Evolutionary conservation across 164 flowering plant genomes (phyloP).

Genomic region (Hamamelis virginiana): DNA sequence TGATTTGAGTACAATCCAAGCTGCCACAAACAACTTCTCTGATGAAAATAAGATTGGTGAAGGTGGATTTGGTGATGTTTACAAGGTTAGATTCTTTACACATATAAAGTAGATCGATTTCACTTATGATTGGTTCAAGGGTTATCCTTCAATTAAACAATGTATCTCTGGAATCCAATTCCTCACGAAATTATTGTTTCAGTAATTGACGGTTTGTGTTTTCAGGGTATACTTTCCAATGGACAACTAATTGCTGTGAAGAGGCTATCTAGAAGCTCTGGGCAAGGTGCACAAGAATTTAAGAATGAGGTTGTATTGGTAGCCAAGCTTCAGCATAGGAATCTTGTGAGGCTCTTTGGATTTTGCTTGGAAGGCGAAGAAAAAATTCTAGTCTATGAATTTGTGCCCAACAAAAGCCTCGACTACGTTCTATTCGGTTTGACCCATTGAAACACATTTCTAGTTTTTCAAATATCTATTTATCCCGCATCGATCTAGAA

Average conservation of each 20-base stretch:
- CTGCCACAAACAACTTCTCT: constrained; percentile 40
- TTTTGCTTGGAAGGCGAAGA: not conserved
- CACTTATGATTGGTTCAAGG: too few relatives aligned
- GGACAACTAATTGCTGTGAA: not conserved
- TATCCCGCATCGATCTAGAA: too few relatives aligned
- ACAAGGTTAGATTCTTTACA: constrained; percentile 28
- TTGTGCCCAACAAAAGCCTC: not conserved
- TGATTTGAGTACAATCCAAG: constrained; percentile 25
- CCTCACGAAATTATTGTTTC: not conserved
- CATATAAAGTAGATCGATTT: too few relatives aligned
- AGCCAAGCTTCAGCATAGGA: not conserved
- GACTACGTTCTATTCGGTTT: not conserved
- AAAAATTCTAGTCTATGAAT: not conserved
- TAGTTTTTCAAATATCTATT: too few relatives aligned
- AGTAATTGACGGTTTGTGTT: not conserved
- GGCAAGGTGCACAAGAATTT: not conserved
- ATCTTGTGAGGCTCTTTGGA: not conserved
- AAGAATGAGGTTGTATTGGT: not conserved
- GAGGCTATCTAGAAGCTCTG: not conserved
- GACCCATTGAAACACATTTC: too few relatives aligned
- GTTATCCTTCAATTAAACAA: too few relatives aligned
- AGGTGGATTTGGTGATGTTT: constrained; percentile 55
- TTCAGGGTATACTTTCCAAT: not conserved
- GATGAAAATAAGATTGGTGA: constrained; percentile 37
- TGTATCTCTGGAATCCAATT: too few relatives aligned